These are phyloP conservation scores for Gleditsia sinensis DNA, from an alignment of 306 rosid genomes.

Conservation along the genomic window DNA sequence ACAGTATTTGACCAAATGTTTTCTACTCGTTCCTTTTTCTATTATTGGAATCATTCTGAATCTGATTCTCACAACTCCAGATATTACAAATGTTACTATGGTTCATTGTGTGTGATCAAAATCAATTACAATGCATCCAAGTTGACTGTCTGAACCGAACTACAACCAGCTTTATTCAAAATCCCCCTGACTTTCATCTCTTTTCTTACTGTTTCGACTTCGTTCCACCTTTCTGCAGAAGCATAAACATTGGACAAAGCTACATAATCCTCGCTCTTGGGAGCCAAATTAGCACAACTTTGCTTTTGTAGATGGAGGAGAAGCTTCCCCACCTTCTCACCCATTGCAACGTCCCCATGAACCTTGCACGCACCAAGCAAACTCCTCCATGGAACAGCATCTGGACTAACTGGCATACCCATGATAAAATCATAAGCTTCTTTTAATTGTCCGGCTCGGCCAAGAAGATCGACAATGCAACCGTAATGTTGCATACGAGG, in stretches of 20 bases:
- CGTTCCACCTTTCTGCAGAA: constrained; percentile 68
- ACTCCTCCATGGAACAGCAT: constrained; percentile 71
- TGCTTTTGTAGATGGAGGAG: constrained; percentile 47
- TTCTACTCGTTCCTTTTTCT: constrained; percentile 27
- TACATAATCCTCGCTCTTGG: constrained; percentile 65
- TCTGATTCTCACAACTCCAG: neutral
- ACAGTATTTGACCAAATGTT: neutral
- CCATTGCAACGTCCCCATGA: constrained; percentile 66
- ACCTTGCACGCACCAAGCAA: constrained; percentile 70
- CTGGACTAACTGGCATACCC: constrained; percentile 59
- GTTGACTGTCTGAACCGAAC: constrained; percentile 57
- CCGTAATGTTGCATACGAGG: constrained; percentile 61
- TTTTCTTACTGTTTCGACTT: constrained; percentile 64
- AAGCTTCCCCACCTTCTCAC: constrained; percentile 80
- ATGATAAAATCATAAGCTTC: constrained; percentile 65
- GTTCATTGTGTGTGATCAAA: neutral
- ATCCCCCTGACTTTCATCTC: constrained; percentile 60
- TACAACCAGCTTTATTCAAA: constrained; percentile 60
- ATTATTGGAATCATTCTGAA: neutral
- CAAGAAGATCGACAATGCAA: constrained; percentile 74
- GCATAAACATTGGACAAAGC: constrained; percentile 86
- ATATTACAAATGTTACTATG: neutral
- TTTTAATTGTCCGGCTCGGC: constrained; percentile 60
- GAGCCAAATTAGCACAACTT: constrained; percentile 31
- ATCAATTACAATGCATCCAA: constrained; percentile 28